Percentiles rank a stretch among this genome's conserved stretches.
Evolutionary conservation across 1,284 basidiomycete genomes (phyloP).

Genomic region (Anthracocystis setariae): DNA sequence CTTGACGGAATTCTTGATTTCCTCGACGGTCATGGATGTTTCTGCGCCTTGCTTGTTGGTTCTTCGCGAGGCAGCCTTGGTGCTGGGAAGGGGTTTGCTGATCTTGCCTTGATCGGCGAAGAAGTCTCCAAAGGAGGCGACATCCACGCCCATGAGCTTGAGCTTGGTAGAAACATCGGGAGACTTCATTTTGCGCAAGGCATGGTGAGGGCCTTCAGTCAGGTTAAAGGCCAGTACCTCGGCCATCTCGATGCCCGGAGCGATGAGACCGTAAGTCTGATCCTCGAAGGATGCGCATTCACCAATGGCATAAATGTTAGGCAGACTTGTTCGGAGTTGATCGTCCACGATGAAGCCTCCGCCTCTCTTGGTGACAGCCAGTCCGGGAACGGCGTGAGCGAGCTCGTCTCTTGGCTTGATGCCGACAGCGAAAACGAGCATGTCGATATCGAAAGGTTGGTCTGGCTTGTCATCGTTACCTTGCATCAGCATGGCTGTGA

Average conservation of each 20-base stretch:
- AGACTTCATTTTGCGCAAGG: constrained; percentile 73
- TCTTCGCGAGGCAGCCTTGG: constrained; percentile 14
- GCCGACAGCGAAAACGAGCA: constrained; percentile 64
- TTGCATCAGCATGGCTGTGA: constrained; percentile 59
- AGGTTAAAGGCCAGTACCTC: constrained; percentile 80
- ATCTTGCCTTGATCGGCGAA: constrained; percentile 74
- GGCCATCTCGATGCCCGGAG: constrained; percentile 80
- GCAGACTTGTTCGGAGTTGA: constrained; percentile 73
- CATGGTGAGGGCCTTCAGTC: constrained; percentile 69
- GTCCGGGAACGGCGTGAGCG: constrained; percentile 65
- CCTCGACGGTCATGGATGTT: constrained; percentile 25
- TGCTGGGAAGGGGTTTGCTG: constrained; percentile 52
- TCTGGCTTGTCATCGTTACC: constrained; percentile 63
- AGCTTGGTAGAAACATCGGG: constrained; percentile 76
- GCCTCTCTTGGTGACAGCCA: constrained; percentile 71
- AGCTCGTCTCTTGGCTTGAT: constrained; percentile 79
- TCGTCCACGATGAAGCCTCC: constrained; percentile 76
- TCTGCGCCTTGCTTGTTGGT: constrained; percentile 13
- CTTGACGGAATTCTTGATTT: constrained; percentile 69
- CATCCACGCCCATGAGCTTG: constrained; percentile 80
- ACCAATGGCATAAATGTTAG: constrained; percentile 78
- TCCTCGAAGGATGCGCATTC: constrained; percentile 79
- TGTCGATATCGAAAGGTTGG: constrained; percentile 66
- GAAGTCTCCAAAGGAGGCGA: constrained; percentile 80
- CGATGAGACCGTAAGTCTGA: constrained; percentile 78